Evolutionary conservation across 495 filamentous ascomycete genomes (phyloP).

Genomic region (Neurospora sp.): DNA sequence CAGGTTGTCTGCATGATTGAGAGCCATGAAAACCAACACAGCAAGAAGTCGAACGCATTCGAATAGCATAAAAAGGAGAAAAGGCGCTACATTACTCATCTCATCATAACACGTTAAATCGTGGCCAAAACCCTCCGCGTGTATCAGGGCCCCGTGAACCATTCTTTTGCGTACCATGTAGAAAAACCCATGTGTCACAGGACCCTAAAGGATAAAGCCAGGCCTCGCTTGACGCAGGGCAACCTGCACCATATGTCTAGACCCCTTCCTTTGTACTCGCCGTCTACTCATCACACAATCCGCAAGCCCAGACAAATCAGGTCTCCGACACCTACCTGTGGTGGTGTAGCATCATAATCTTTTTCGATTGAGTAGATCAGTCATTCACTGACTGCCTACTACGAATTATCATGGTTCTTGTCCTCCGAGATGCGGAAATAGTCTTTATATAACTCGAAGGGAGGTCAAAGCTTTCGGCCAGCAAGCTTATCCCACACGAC

Average conservation of each 20-base stretch:
- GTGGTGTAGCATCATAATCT: neutral
- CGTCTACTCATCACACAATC: no score
- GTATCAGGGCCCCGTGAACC: neutral
- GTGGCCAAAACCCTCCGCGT: neutral
- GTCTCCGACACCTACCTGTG: neutral
- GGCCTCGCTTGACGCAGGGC: no score
- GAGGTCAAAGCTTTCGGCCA: neutral
- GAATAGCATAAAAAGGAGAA: neutral
- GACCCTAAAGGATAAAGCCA: no score
- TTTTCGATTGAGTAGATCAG: neutral
- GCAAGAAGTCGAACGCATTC: neutral
- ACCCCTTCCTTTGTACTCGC: no score
- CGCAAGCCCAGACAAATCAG: no score
- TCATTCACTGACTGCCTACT: neutral
- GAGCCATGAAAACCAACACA: neutral
- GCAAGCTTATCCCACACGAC: neutral
- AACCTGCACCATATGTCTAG: no score
- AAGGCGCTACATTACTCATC: neutral
- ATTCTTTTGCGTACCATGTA: neutral
- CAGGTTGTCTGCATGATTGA: neutral
- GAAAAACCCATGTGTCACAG: no score
- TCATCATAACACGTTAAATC: neutral
- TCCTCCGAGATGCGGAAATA: neutral
- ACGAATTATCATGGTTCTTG: neutral
- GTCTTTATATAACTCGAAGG: neutral